These are phyloP conservation scores for Xylaria curta DNA, from an alignment of 495 filamentous ascomycete species.

Conservation along the genomic window DNA sequence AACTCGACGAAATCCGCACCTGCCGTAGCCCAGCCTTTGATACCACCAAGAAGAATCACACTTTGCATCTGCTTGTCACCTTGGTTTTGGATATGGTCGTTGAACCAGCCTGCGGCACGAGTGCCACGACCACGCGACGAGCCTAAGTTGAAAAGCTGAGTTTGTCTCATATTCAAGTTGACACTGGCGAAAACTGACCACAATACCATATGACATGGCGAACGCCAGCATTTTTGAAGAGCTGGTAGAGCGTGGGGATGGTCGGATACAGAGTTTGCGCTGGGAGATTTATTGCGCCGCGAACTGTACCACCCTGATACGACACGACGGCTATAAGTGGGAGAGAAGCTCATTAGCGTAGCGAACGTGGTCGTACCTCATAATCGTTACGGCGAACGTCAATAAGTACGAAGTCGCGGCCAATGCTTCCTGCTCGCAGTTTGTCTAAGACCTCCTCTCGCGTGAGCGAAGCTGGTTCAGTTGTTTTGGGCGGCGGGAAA, in stretches of 20 bases:
- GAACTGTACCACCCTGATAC: conserved; percentile 70
- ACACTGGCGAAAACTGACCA: conserved; percentile 51
- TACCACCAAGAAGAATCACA: conserved; percentile 62
- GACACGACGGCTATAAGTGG: conserved; percentile 6
- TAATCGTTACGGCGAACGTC: conserved; percentile 68
- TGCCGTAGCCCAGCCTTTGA: conserved; percentile 67
- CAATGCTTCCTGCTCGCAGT: conserved; percentile 36
- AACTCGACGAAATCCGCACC: conserved; percentile 60
- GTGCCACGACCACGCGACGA: conserved; percentile 68
- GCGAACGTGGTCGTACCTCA: conserved; percentile 52
- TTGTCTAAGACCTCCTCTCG: conserved; percentile 38
- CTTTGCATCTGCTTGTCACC: conserved; percentile 58
- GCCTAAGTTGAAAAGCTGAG: conserved; percentile 47
- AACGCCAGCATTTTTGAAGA: conserved; percentile 58
- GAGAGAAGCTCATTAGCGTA: background rate
- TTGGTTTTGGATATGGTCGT: conserved; percentile 61
- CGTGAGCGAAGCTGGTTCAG: conserved; percentile 33
- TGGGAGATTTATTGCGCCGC: conserved; percentile 71
- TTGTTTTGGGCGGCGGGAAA: conserved; percentile 22
- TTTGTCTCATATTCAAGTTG: background rate
- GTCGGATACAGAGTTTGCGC: conserved; percentile 69
- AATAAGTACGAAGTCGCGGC: conserved; percentile 64
- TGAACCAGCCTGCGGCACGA: conserved; percentile 70
- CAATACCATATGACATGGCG: conserved; percentile 71
- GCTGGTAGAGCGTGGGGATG: conserved; percentile 61